These are phyloP conservation scores for Chaetomium strumarium DNA, from an alignment of 2,329 filamentous ascomycete genomes.

Conservation along the genomic window DNA sequence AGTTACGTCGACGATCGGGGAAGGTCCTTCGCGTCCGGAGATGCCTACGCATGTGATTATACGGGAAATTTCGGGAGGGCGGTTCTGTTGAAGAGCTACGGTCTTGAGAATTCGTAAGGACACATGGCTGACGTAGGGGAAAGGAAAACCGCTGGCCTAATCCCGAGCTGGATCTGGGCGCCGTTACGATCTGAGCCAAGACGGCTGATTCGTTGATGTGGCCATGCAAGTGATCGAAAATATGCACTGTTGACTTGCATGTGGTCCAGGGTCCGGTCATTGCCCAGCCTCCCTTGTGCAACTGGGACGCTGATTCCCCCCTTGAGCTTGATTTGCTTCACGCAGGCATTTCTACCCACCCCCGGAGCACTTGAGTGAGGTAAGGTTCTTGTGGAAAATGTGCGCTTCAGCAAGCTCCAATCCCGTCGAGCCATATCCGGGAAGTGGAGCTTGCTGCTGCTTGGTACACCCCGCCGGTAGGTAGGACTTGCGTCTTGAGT, in stretches of 20 bases:
- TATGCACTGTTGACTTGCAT: slow-evolving; percentile 13
- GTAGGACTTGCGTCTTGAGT: too few relatives aligned
- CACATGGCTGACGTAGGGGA: too few relatives aligned
- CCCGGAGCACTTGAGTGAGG: too few relatives aligned
- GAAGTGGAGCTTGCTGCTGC: neutral
- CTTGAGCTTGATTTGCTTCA: slow-evolving; percentile 2
- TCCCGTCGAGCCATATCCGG: slow-evolving; percentile 12
- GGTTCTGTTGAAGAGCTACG: too few relatives aligned
- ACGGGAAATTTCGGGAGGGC: too few relatives aligned
- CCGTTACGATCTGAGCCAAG: neutral
- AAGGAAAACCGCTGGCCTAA: neutral
- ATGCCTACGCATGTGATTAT: too few relatives aligned
- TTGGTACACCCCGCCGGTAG: too few relatives aligned
- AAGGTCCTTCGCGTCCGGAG: too few relatives aligned
- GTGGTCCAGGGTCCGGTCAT: neutral
- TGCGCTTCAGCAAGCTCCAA: slow-evolving; percentile 7
- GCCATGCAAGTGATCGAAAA: slow-evolving; percentile 14
- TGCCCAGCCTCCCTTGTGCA: neutral
- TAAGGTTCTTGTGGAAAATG: neutral
- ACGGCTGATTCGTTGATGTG: slow-evolving; percentile 7
- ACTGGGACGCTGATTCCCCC: neutral
- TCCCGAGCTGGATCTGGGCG: neutral
- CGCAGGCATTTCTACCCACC: too few relatives aligned
- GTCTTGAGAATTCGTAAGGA: too few relatives aligned
- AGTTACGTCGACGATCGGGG: too few relatives aligned